Base-by-base conservation (phyloP, 306 rosid genomes). In the Cicer yamashitae region DNA sequence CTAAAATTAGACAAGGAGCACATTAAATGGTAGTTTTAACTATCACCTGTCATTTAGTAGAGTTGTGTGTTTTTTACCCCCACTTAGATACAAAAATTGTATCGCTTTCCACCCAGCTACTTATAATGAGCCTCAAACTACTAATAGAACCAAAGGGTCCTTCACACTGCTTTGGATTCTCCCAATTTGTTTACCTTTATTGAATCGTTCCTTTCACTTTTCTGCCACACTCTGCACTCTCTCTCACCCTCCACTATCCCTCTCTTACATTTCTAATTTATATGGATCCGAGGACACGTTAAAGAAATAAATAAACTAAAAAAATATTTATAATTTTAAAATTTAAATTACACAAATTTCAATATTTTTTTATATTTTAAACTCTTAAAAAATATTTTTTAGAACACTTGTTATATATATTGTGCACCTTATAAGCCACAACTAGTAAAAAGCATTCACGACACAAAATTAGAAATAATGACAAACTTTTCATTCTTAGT, bases 121-220 rank as follows among this genome's bases (percentile, higher is more conserved):
- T 61, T 39, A 47, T 30, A 78, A 59, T 0, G 70, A 18, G 63
- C 52, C 75, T 70, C 75, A 52, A 70, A 77, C 53, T 60, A 13
- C 44, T 38, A 46, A 57, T 74, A 51, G 77, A 65, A 72, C 48
- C 64, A 44, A 52, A 4, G 13, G 51, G 57, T 59, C 75, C 85
- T 77, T 66, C 17, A 25, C 0, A 70, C 79, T 79, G 85, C 81
- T 70, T 82, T 86, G 81, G 81, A 77, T 81, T 79, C 85, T 80
- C 81, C 81, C 60, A 41, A 46, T 66, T 79, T 47, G 75, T 83
- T 72, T 89, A 58, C 68, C 84, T 67, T 58, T 48, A 77, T 50
- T 77, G 93, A 75, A 18, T 76, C 62, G 91, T 90, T 84, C 83
- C 90, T 85, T 80, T 90, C 96, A 82, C 83, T 72, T 62, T 77